Conservation (phyloP, 345 rosid species). For the Anacardium occidentale region DNA sequence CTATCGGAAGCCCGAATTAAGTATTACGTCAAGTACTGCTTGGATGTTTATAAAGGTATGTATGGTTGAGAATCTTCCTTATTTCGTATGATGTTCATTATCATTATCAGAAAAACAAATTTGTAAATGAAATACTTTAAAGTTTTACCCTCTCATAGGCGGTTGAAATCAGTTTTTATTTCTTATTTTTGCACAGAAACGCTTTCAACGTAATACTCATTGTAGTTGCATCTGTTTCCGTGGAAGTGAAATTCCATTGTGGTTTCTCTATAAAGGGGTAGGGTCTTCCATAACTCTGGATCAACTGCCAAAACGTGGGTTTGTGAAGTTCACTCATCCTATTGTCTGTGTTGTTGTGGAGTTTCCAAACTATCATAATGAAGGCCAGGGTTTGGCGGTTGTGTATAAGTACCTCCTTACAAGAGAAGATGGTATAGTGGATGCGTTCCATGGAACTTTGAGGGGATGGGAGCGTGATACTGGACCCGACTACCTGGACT, state of each 20-base stretch:
- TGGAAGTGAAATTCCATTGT: slow-evolving; percentile 6
- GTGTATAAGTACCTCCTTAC: no score
- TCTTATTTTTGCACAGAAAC: neutral
- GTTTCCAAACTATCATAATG: neutral
- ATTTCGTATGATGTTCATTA: neutral
- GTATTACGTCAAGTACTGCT: no score
- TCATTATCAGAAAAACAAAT: no score
- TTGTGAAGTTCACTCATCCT: neutral
- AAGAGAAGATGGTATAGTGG: neutral
- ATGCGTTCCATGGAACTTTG: neutral
- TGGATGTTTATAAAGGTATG: no score
- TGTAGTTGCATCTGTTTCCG: neutral
- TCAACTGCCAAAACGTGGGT: neutral
- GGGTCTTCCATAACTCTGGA: neutral
- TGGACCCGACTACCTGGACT: neutral
- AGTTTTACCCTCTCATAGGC: no score
- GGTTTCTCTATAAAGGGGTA: neutral
- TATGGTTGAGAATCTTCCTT: neutral
- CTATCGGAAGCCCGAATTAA: neutral
- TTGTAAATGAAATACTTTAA: no score
- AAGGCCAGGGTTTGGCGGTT: neutral
- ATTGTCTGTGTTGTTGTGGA: neutral
- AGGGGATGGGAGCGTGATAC: no score
- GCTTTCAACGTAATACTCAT: no score
- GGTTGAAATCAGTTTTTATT: neutral